These are phyloP conservation scores for Arabidopsis hybrid DNA, from an alignment of 441 rosid genomes.

Conservation along the genomic window DNA sequence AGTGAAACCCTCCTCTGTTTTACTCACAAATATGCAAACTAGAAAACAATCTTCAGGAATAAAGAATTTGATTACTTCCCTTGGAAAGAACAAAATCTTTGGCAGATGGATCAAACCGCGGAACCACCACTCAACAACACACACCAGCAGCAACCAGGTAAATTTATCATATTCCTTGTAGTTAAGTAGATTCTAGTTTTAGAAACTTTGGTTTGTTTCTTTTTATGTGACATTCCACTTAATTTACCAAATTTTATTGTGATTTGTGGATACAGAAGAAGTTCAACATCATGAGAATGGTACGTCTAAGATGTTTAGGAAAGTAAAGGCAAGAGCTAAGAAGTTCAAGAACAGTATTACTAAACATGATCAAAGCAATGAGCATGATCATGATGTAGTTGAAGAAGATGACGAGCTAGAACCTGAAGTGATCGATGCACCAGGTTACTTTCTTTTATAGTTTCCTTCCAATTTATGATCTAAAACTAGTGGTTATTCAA, in stretches of 20 bases:
- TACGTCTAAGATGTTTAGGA: slow-evolving; percentile 61
- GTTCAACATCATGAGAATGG: slow-evolving; percentile 59
- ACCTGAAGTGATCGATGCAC: slow-evolving; percentile 46
- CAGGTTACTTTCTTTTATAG: slow-evolving; percentile 26
- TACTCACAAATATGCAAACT: slow-evolving; percentile 1
- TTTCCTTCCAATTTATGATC: neutral
- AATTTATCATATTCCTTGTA: neutral
- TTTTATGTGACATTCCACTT: neutral
- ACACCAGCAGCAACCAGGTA: slow-evolving; percentile 21
- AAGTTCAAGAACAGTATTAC: slow-evolving; percentile 69
- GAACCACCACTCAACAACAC: slow-evolving; percentile 2
- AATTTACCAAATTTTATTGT: neutral
- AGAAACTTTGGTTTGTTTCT: neutral
- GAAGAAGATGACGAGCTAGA: slow-evolving; percentile 55
- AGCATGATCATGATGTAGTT: slow-evolving; percentile 52
- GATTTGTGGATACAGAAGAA: slow-evolving; percentile 48
- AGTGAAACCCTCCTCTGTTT: neutral
- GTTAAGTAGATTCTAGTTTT: slow-evolving; percentile 1
- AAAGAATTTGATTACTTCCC: neutral
- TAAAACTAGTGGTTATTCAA: neutral
- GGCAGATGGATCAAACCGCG: slow-evolving; percentile 38
- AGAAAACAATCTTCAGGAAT: neutral
- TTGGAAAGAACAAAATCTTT: slow-evolving; percentile 13
- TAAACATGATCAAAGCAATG: slow-evolving; percentile 47
- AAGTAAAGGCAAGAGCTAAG: slow-evolving; percentile 78